Conservation (phyloP, 208 protist genomes). For the Entamoeba dispar region DNA sequence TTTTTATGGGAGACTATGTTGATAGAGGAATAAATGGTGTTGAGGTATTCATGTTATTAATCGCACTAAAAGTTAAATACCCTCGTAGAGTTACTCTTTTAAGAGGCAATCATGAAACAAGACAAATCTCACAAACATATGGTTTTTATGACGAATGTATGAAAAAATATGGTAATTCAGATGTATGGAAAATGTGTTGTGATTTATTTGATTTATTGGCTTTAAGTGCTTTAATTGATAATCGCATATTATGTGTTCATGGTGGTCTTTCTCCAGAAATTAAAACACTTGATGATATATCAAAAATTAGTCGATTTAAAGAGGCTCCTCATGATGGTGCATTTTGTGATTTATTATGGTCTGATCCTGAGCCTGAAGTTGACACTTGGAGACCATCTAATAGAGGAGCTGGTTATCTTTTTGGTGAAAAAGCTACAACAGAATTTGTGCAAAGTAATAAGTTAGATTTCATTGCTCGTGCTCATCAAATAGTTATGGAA, state of each 20-base stretch:
- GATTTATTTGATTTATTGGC: slow-evolving; percentile 29
- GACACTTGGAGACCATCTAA: not conserved
- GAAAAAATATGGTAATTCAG: slow-evolving; percentile 16
- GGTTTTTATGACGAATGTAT: slow-evolving; percentile 31
- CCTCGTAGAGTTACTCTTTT: slow-evolving; percentile 21
- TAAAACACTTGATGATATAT: slow-evolving; percentile 20
- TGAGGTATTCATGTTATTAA: slow-evolving; percentile 77
- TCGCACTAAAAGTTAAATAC: slow-evolving; percentile 62
- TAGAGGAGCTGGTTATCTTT: slow-evolving; percentile 25
- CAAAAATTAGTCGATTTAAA: not conserved
- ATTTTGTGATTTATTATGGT: not conserved
- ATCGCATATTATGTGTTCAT: slow-evolving; percentile 22
- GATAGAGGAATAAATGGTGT: slow-evolving; percentile 57
- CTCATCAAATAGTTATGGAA: slow-evolving; percentile 80
- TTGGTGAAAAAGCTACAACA: slow-evolving; percentile 9
- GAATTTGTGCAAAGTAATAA: slow-evolving; percentile 15
- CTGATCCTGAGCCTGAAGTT: not conserved
- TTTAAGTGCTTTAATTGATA: slow-evolving; percentile 12
- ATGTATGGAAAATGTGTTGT: slow-evolving; percentile 20
- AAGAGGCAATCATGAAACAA: slow-evolving; percentile 28
- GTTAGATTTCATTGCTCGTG: slow-evolving; percentile 18
- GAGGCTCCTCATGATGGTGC: not conserved
- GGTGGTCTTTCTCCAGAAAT: slow-evolving; percentile 26
- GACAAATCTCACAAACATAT: slow-evolving; percentile 31
- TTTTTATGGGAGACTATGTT: slow-evolving; percentile 28